A percentile compares a stretch with the other conserved stretches of the same genome.
Evolutionary conservation across 2,329 filamentous ascomycete genomes (phyloP).

Genomic region (Arthrocladium fulminans): DNA sequence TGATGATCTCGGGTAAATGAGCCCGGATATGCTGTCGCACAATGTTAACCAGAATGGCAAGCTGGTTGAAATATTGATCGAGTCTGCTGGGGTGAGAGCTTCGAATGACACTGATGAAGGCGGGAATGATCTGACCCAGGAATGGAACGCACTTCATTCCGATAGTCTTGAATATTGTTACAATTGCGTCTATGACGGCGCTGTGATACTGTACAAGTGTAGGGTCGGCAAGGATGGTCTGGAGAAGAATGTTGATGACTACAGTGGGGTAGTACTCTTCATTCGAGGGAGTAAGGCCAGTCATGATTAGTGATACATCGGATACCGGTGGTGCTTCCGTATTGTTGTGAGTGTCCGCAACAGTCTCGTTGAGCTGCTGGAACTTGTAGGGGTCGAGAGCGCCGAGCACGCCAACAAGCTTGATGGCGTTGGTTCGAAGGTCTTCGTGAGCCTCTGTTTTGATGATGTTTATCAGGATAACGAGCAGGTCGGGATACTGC

Average conservation of each 20-base stretch:
- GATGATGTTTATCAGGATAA: conserved; percentile 87
- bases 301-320: conserved; percentile 97
- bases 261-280: conserved; percentile 99
- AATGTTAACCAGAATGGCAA: conserved; percentile 86
- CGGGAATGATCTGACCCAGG: conserved; percentile 85
- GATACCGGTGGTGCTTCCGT: conserved; percentile 63
- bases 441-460: conserved; percentile 82
- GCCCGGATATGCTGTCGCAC: conserved; percentile 93
- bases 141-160: conserved; percentile 95
- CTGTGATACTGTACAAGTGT: conserved; percentile 88
- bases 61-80: conserved; percentile 95
- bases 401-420: conserved; percentile 88
- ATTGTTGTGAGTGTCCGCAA: conserved; percentile 67
- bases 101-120: conserved; percentile 81
- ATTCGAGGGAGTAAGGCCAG: conserved; percentile 85
- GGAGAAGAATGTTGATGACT: conserved; percentile 88
- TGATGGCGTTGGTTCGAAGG: conserved; percentile 87
- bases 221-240: conserved; percentile 75
- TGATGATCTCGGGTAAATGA: conserved; percentile 77
- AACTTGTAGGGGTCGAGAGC: conserved; percentile 94
- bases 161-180: conserved; percentile 96
- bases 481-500: conserved; percentile 87
- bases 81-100: conserved; percentile 68
- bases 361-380: conserved; percentile 68
- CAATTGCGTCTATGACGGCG: conserved; percentile 90